phyloP scores from a whole-genome alignment of 2,329 filamentous ascomycete species.

The Gremmenia infestans region DNA sequence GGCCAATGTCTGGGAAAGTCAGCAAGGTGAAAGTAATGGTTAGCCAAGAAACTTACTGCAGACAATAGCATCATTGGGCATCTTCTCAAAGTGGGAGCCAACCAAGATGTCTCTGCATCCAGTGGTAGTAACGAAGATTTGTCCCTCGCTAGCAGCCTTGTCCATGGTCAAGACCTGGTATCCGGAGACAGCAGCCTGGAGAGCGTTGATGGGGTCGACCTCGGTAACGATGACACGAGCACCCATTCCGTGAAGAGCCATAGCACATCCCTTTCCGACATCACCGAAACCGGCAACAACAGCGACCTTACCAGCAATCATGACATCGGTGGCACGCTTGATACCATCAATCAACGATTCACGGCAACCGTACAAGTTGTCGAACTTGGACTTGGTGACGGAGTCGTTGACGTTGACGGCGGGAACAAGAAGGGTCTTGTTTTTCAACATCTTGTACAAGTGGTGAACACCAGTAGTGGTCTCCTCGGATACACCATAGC shows the following conservation, averaged over 20 bases:
- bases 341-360: constrained; percentile 98
- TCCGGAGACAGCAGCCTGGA: constrained; percentile 95
- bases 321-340: constrained; percentile 99
- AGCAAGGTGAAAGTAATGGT: constrained; percentile 10
- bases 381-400: constrained; percentile 99
- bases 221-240: constrained; percentile 94
- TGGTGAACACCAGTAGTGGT: constrained; percentile 99
- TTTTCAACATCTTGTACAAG: constrained; percentile 97
- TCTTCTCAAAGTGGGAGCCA: constrained; percentile 86
- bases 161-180: constrained; percentile 98
- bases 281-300: constrained; percentile 98
- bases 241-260: constrained; percentile 95
- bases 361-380: constrained; percentile 99
- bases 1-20: constrained; percentile 71
- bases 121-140: constrained; percentile 99
- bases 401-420: constrained; percentile 99
- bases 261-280: constrained; percentile 96
- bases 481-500: constrained; percentile 98
- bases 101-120: constrained; percentile 97
- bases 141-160: constrained; percentile 79
- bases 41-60: constrained; percentile 63
- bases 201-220: constrained; percentile 98
- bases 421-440: constrained; percentile 81
- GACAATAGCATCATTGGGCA: constrained; percentile 97
- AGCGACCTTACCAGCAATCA: constrained; percentile 98